These are phyloP conservation scores for Venturia aucupariae DNA, from an alignment of 2,329 filamentous ascomycete genomes.

Conservation along the genomic window DNA sequence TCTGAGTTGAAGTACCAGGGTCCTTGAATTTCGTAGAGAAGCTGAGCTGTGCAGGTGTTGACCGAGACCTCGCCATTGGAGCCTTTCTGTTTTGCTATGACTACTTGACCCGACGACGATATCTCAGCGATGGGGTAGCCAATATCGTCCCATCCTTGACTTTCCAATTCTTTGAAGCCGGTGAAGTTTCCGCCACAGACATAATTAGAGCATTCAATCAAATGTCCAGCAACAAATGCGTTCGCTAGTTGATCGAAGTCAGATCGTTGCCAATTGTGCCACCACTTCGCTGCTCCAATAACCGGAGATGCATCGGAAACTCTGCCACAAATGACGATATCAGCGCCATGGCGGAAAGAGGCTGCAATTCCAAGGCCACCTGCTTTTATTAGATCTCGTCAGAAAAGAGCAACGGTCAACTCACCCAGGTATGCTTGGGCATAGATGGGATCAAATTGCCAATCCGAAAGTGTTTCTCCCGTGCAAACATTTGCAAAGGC, in stretches of 20 bases:
- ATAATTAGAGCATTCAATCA: slow-evolving; percentile 37
- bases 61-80: slow-evolving; percentile 28
- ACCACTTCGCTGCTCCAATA: slow-evolving; percentile 36
- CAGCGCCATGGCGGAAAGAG: slow-evolving; percentile 32
- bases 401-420: background rate
- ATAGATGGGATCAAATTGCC: slow-evolving; percentile 27
- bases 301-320: slow-evolving; percentile 36
- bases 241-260: slow-evolving; percentile 34
- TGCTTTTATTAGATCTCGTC: background rate
- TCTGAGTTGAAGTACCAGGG: slow-evolving; percentile 50
- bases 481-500: slow-evolving; percentile 30
- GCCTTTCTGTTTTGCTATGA: slow-evolving; percentile 27
- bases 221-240: slow-evolving; percentile 35
- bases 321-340: slow-evolving; percentile 37
- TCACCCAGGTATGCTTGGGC: slow-evolving; percentile 33
- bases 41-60: slow-evolving; percentile 41
- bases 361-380: slow-evolving; percentile 33
- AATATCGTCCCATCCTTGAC: slow-evolving; percentile 25
- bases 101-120: slow-evolving; percentile 22
- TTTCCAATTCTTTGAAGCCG: slow-evolving; percentile 33
- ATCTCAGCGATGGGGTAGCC: slow-evolving; percentile 31
- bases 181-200: slow-evolving; percentile 36
- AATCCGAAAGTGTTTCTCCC: slow-evolving; percentile 28
- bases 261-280: slow-evolving; percentile 34
- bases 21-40: slow-evolving; percentile 47